Evolutionary conservation across 208 protist species (phyloP), one percentile per base, ranked within the genome.

Genomic region (Angomonas ambiguus): DNA sequence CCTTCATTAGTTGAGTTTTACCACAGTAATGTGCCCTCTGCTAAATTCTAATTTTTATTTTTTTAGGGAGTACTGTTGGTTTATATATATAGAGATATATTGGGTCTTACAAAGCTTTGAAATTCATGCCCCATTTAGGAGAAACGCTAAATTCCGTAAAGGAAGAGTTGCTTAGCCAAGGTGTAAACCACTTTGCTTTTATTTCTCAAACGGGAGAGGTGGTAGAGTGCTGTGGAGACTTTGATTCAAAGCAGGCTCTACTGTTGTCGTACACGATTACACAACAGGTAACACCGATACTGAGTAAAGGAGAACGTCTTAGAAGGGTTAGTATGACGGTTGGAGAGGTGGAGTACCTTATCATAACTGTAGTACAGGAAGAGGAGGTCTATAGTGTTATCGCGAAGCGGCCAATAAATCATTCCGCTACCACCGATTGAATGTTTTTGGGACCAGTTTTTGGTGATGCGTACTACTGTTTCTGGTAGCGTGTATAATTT

Each of bases 111-210:
- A n/a, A n/a, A n/a, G n/a, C n/a, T n/a, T n/a, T n/a, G n/a, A n/a
- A n/a, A n/a, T 6, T 41, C 55, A 60, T 32, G 55, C 25, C 55
- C 2, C 10, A 32, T 42, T 67, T 59, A 24, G 93, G 91, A 82
- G 81, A 72, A n/a, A 79, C 89, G 64, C 31, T 86, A 6, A 72
- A 62, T 45, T 80, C 81, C 60, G 74, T 96, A 35, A 93, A 93
- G 66, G 91, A 96, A 53, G 85, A 89, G 38, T 79, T 96, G 45
- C 79, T 92, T 6, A 88, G 83, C 48, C 80, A 91, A 49, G 83
- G 85, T n/a, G 74, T 80, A 28, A 94, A 92, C 31, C 79, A 94
- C 65, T 96, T 92, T 61, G 80, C 91, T 2, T 83, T 96, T 25
- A 73, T 94, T 20, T 79, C 85, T 11, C 74, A 77, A 4, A 59